phyloP scores from a whole-genome alignment of 148 eudicot species.

The Nepenthes mirabilis region DNA sequence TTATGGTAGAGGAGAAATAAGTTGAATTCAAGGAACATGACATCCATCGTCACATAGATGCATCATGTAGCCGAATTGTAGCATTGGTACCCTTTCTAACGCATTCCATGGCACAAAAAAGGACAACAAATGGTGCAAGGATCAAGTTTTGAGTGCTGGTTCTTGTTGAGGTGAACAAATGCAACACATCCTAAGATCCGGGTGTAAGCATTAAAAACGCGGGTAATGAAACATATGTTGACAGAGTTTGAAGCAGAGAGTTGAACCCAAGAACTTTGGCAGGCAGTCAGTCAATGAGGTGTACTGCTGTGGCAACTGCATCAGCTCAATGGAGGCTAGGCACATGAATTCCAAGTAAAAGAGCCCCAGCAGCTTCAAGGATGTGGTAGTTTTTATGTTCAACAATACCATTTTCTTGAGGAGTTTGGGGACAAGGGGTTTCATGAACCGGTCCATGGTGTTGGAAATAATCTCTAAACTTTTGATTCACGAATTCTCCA shows the following conservation, averaged over 20 bases:
- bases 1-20: background rate
- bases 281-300: background rate
- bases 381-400: conserved; percentile 1
- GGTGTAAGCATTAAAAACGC: background rate
- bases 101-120: background rate
- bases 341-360: background rate
- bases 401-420: background rate
- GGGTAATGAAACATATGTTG: background rate
- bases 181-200: background rate
- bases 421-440: background rate
- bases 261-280: background rate
- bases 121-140: background rate
- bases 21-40: background rate
- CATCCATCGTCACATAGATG: background rate
- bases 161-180: background rate
- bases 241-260: background rate
- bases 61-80: background rate
- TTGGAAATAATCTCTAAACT: background rate
- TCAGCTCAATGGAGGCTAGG: background rate
- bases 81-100: background rate
- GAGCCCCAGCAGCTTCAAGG: background rate
- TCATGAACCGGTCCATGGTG: background rate
- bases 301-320: background rate
- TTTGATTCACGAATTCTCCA: background rate
- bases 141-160: background rate